Evolutionary conservation across 768 basidiomycete genomes (phyloP).

Genomic region (Suillus bovinus): DNA sequence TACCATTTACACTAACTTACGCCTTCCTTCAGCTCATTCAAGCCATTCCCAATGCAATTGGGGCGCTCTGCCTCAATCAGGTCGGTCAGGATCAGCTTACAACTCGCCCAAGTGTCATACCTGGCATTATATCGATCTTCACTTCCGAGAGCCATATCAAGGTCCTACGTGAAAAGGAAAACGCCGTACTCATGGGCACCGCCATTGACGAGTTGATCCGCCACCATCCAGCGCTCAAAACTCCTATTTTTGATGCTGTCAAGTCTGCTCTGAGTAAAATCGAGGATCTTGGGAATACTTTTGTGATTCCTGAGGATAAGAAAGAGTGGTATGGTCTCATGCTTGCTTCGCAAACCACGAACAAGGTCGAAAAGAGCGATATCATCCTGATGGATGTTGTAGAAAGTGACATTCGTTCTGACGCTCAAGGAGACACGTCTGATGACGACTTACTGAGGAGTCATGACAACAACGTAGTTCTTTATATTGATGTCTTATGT

Average conservation of each 20-base stretch:
- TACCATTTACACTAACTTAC: constrained; percentile 2
- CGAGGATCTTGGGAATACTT: constrained; percentile 69
- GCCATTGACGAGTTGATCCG: constrained; percentile 94
- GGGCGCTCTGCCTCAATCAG: constrained; percentile 94
- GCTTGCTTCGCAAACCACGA: constrained; percentile 21
- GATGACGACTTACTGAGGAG: constrained; percentile 44
- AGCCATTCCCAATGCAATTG: constrained; percentile 93
- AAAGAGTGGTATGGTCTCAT: constrained; percentile 67
- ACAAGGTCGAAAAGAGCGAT: constrained; percentile 1
- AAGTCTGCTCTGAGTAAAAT: constrained; percentile 70
- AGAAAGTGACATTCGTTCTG: constrained; percentile 20
- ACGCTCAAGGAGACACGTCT: constrained; percentile 15
- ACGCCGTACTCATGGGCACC: constrained; percentile 84
- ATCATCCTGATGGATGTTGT: constrained; percentile 48
- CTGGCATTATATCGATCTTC: constrained; percentile 82
- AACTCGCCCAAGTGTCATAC: constrained; percentile 78
- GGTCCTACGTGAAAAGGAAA: constrained; percentile 89
- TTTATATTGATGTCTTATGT: constrained; percentile 77
- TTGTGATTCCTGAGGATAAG: constrained; percentile 53
- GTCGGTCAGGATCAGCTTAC: constrained; percentile 80
- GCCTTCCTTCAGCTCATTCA: constrained; percentile 67
- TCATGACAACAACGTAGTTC: constrained; percentile 76
- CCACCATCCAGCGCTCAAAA: constrained; percentile 89
- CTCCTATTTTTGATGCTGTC: constrained; percentile 75
- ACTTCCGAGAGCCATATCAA: constrained; percentile 83